Evolutionary conservation across 192 early-diverging fungal genomes (phyloP).

Genomic region (Ambispora gerdemannii): DNA sequence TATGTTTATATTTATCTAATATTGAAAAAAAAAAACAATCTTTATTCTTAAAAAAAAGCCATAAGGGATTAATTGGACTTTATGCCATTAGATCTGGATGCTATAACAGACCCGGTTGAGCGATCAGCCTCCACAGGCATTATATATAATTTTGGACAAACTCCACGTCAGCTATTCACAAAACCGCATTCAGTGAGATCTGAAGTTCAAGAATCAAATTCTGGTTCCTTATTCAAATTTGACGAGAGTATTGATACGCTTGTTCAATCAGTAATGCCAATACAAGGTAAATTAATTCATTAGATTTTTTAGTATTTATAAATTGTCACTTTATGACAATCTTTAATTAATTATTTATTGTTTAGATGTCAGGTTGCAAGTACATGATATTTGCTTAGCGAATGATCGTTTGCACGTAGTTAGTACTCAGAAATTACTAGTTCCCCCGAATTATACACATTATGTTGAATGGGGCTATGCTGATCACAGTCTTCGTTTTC

Average conservation of each 20-base stretch:
- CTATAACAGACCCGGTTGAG: constrained; percentile 85
- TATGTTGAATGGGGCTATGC: constrained; percentile 67
- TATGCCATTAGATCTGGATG: constrained; percentile 62
- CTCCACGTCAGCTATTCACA: constrained; percentile 84
- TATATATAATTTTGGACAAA: constrained; percentile 98
- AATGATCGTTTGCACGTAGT: constrained; percentile 41
- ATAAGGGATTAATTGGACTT: not conserved
- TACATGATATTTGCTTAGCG: constrained; percentile 46
- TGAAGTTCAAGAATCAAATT: constrained; percentile 36
- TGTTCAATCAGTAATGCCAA: constrained; percentile 50
- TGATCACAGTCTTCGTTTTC: constrained; percentile 57
- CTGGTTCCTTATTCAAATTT: constrained; percentile 39
- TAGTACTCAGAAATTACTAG: constrained; percentile 41
- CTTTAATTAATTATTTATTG: not conserved
- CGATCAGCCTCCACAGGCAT: constrained; percentile 86
- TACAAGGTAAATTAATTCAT: constrained; percentile 42
- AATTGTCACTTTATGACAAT: not conserved
- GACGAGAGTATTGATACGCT: constrained; percentile 49
- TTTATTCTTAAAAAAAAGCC: not conserved
- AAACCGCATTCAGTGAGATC: constrained; percentile 73
- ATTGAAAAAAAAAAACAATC: not conserved
- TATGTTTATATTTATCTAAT: constrained; percentile 14
- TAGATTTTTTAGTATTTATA: not conserved
- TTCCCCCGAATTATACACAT: constrained; percentile 42
- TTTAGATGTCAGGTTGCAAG: constrained; percentile 50